These are phyloP conservation scores for Actinomortierella ambigua DNA, from an alignment of 371 early-diverging fungal species.

Conservation along the genomic window DNA sequence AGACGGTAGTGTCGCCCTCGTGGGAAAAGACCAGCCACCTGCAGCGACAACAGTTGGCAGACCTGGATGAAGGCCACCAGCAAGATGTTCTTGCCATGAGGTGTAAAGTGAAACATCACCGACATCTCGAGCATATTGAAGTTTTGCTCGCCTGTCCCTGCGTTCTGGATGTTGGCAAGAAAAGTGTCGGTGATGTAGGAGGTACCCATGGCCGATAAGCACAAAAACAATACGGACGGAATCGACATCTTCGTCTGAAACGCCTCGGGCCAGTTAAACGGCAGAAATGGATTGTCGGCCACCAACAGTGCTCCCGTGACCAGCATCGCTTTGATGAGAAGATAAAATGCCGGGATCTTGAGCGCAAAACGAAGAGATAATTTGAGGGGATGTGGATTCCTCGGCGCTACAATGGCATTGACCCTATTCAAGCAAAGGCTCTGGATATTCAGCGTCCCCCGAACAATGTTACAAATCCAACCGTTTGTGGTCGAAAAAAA, in stretches of 20 bases:
- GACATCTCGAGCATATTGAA: constrained; percentile 49
- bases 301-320: constrained; percentile 28
- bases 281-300: constrained; percentile 10
- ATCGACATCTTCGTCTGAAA: neutral
- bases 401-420: constrained; percentile 47
- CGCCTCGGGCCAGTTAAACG: constrained; percentile 10
- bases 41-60: constrained; percentile 39
- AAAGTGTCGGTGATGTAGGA: constrained; percentile 41
- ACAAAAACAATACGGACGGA: constrained; percentile 39
- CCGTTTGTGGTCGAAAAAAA: too few relatives aligned
- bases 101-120: constrained; percentile 42
- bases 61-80: constrained; percentile 43
- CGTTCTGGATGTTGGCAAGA: constrained; percentile 28
- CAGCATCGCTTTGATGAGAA: constrained; percentile 35
- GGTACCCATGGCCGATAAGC: constrained; percentile 47
- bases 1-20: constrained; percentile 36
- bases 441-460: constrained; percentile 13
- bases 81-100: constrained; percentile 43
- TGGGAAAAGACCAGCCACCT: constrained; percentile 28
- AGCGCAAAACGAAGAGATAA: constrained; percentile 42
- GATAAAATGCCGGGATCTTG: constrained; percentile 40
- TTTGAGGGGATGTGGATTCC: constrained; percentile 42
- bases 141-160: constrained; percentile 28
- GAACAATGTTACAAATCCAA: too few relatives aligned
- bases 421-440: constrained; percentile 46